phyloP scores from a whole-genome alignment of 2,329 filamentous ascomycete species.

The Trichophyton simii region DNA sequence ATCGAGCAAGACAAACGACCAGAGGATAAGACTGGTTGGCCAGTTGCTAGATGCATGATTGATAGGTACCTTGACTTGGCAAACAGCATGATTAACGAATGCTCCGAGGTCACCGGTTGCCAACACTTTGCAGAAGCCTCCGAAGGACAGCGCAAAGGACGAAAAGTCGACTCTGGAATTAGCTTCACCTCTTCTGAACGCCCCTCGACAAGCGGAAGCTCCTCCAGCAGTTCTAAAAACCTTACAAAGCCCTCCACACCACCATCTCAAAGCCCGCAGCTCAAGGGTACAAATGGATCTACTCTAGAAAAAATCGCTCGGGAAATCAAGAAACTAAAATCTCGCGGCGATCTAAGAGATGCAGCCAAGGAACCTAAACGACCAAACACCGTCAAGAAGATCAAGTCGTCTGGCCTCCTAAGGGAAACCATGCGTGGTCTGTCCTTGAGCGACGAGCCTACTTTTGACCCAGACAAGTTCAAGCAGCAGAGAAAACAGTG shows the following conservation, averaged over 20 bases:
- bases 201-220: constrained; percentile 27
- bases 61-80: constrained; percentile 47
- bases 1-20: constrained; percentile 41
- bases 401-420: constrained; percentile 23
- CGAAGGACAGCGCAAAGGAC: constrained; percentile 20
- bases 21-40: constrained; percentile 46
- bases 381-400: constrained; percentile 22
- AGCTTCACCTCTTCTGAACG: constrained; percentile 40
- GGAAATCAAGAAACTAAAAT: constrained; percentile 47
- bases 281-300: constrained; percentile 34
- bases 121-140: constrained; percentile 25
- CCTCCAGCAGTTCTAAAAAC: constrained; percentile 19
- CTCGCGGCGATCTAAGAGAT: constrained; percentile 39
- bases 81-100: constrained; percentile 52
- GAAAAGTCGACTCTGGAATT: constrained; percentile 52
- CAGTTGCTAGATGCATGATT: constrained; percentile 35
- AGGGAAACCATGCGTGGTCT: constrained; percentile 21
- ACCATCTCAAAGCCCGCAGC: constrained; percentile 23
- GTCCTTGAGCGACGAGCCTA: constrained; percentile 23
- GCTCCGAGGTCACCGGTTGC: constrained; percentile 37
- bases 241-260: constrained; percentile 12
- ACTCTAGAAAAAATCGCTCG: constrained; percentile 48
- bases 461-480: constrained; percentile 40
- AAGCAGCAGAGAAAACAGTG: constrained; percentile 36
- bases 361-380: constrained; percentile 16